phyloP scores from a whole-genome alignment of 371 early-diverging fungal species.

The Mycotypha africana region DNA sequence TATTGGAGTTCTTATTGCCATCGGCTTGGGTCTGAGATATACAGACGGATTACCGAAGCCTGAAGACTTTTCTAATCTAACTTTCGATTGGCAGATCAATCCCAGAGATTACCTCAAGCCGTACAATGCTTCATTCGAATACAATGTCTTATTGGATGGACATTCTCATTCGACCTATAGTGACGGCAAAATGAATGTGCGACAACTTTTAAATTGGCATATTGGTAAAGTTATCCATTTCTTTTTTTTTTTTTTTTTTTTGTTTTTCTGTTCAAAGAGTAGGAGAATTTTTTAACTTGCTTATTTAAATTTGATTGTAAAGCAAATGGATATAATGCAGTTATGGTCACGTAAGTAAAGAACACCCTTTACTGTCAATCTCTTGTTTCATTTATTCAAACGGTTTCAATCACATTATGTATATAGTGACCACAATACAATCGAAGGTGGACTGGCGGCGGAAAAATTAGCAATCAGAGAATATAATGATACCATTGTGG shows the following conservation, averaged over 20 bases:
- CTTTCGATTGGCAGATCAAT: conserved; percentile 56
- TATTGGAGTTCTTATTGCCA: conserved; percentile 27
- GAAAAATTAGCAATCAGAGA: conserved; percentile 51
- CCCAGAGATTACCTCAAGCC: conserved; percentile 56
- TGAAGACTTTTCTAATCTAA: conserved; percentile 28
- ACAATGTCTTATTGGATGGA: conserved; percentile 65
- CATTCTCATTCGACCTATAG: conserved; percentile 68
- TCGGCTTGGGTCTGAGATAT: conserved; percentile 37
- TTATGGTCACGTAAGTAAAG: conserved; percentile 49
- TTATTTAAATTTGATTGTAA: background rate
- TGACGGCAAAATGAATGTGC: conserved; percentile 62
- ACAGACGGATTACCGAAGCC: conserved; percentile 28
- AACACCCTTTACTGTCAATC: background rate
- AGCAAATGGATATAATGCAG: conserved; percentile 76
- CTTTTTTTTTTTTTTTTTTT: no score
- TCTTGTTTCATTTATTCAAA: no score
- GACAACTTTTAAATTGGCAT: conserved; percentile 61
- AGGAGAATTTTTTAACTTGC: background rate
- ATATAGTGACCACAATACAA: conserved; percentile 68
- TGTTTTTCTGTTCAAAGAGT: no score
- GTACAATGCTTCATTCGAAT: conserved; percentile 48
- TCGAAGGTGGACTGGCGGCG: conserved; percentile 63
- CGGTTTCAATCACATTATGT: background rate
- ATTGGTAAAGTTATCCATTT: conserved; percentile 32
- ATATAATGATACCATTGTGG: conserved; percentile 52